These are phyloP conservation scores for Talaromyces sp. DNA, from an alignment of 2,329 filamentous ascomycete genomes.

Conservation along the genomic window DNA sequence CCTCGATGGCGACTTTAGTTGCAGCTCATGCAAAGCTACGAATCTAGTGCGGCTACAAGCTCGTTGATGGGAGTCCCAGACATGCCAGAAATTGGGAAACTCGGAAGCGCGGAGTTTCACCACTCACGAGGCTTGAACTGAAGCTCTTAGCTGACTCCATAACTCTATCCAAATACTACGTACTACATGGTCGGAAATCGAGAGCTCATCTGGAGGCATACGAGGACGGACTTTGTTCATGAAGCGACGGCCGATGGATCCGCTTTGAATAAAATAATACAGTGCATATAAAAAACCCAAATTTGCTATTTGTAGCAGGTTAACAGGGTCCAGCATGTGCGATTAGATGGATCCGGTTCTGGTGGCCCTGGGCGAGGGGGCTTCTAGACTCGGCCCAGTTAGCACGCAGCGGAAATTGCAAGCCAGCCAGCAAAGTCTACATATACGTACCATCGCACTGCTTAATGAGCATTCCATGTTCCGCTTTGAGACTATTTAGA, in stretches of 20 bases:
- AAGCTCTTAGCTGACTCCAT: not conserved
- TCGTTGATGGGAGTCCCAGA: not conserved
- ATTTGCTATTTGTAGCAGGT: not conserved
- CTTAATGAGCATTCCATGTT: not conserved
- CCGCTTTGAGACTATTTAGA: not conserved
- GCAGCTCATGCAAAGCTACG: not conserved
- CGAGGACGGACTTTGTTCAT: not conserved
- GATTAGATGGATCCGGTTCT: not conserved
- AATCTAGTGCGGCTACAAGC: conserved; percentile 1
- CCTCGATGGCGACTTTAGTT: not conserved
- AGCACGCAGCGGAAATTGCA: not conserved
- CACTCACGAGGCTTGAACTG: not conserved
- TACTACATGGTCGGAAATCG: not conserved
- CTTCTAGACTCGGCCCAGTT: not conserved
- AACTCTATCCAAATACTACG: not conserved
- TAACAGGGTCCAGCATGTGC: not conserved
- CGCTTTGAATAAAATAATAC: not conserved
- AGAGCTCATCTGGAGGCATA: not conserved
- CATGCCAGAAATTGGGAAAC: not conserved
- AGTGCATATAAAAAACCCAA: not conserved
- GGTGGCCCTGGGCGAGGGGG: not conserved
- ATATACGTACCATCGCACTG: not conserved
- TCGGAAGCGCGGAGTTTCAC: not conserved
- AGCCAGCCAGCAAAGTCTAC: not conserved
- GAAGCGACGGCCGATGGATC: not conserved